phyloP scores from a whole-genome alignment of 192 early-diverging fungal genomes.

The Lunasporangiospora selenospora region DNA sequence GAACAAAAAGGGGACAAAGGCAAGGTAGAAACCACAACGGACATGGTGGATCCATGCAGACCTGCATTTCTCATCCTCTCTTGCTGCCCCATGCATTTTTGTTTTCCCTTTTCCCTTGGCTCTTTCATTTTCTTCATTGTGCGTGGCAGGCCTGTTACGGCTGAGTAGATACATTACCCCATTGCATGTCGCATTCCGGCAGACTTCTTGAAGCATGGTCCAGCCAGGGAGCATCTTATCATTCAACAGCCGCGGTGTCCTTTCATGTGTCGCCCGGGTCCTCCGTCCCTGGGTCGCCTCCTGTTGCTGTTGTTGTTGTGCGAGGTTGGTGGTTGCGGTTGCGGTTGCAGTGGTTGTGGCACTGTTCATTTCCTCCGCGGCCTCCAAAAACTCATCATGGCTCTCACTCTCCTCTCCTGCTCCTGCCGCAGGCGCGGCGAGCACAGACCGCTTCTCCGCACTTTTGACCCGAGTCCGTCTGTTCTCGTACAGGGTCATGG shows the following conservation, averaged over 20 bases:
- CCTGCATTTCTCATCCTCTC: not conserved
- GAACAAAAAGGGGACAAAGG: not conserved
- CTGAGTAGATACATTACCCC: constrained; percentile 13
- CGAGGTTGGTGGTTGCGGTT: not conserved
- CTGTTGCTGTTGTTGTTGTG: not conserved
- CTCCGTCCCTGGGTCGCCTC: not conserved
- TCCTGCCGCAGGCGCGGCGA: not conserved
- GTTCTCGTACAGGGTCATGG: too few relatives aligned
- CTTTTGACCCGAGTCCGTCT: not conserved
- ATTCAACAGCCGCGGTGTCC: constrained; percentile 19
- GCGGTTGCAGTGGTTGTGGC: not conserved
- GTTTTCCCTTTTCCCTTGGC: not conserved
- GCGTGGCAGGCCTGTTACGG: not conserved
- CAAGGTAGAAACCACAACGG: not conserved
- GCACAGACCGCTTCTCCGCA: not conserved
- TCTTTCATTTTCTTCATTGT: not conserved
- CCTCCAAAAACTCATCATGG: constrained; percentile 36
- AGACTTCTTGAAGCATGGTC: constrained; percentile 35
- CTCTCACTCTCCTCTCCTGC: constrained; percentile 20
- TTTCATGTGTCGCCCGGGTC: not conserved
- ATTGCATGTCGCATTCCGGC: constrained; percentile 30
- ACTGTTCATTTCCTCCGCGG: constrained; percentile 16
- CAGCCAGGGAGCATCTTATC: constrained; percentile 41
- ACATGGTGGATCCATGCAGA: not conserved
- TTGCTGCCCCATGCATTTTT: constrained; percentile 18